Conservation (phyloP, 768 basidiomycete genomes). For the Tricholoma matsutake region DNA sequence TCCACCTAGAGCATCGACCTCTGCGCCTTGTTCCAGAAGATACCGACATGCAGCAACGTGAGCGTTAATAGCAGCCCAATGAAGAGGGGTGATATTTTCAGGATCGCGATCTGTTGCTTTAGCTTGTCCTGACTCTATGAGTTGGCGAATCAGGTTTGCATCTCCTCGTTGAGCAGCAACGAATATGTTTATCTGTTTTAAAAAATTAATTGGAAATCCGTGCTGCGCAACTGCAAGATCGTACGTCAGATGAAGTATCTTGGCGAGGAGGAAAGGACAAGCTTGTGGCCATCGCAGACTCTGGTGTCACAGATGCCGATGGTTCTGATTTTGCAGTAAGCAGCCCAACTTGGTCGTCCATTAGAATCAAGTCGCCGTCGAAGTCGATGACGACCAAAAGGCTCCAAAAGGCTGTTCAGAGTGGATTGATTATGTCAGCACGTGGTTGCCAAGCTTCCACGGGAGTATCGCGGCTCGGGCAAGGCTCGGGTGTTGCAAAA, state of each 20-base stretch:
- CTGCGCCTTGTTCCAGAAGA: constrained; percentile 88
- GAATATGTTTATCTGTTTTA: constrained; percentile 63
- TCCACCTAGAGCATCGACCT: constrained; percentile 92
- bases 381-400: neutral
- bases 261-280: constrained; percentile 44
- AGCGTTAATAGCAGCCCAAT: constrained; percentile 98
- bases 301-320: constrained; percentile 46
- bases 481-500: too few species aligned
- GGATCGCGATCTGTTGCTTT: constrained; percentile 77
- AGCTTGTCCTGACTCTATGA: constrained; percentile 70
- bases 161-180: constrained; percentile 89
- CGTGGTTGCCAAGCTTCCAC: too few species aligned
- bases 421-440: neutral
- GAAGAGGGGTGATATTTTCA: constrained; percentile 92
- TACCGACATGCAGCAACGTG: constrained; percentile 86
- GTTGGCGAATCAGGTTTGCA: constrained; percentile 53
- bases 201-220: neutral
- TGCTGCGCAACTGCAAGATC: neutral
- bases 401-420: neutral
- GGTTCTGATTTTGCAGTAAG: constrained; percentile 49
- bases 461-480: too few species aligned
- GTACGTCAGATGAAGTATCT: constrained; percentile 31
- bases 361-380: constrained; percentile 9
- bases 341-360: constrained; percentile 36
- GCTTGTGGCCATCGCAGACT: constrained; percentile 44